Evolutionary conservation across 2,329 filamentous ascomycete species (phyloP).

Genomic region (Calonectria pteridis): DNA sequence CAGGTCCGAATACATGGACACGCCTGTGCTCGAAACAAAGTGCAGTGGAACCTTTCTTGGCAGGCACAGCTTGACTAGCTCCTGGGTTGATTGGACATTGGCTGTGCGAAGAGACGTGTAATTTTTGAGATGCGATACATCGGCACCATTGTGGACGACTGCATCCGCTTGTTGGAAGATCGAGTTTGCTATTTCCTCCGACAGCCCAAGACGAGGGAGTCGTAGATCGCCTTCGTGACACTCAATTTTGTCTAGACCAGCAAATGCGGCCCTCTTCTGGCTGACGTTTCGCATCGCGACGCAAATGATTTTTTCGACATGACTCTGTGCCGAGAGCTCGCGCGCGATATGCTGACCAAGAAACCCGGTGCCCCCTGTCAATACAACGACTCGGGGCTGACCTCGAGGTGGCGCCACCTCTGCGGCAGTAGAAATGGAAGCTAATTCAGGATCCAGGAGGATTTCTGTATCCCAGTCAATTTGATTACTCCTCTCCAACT

Average conservation of each 20-base stretch:
- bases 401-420: background rate
- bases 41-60: background rate
- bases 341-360: background rate
- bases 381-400: background rate
- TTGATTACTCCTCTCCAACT: background rate
- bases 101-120: background rate
- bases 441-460: background rate
- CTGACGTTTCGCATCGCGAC: conserved; percentile 6
- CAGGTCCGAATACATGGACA: background rate
- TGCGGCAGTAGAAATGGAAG: background rate
- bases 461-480: conserved; percentile 4
- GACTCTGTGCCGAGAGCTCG: background rate
- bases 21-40: background rate
- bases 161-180: background rate
- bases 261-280: background rate
- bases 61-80: background rate
- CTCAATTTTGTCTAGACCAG: background rate
- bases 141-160: background rate
- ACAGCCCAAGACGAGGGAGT: background rate
- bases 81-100: background rate
- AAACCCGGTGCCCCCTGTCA: conserved; percentile 11
- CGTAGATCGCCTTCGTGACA: background rate
- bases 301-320: conserved; percentile 7
- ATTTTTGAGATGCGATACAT: background rate
- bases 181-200: background rate